phyloP scores from a whole-genome alignment of 2,329 filamentous ascomycete genomes.

The Alternaria longipes region DNA sequence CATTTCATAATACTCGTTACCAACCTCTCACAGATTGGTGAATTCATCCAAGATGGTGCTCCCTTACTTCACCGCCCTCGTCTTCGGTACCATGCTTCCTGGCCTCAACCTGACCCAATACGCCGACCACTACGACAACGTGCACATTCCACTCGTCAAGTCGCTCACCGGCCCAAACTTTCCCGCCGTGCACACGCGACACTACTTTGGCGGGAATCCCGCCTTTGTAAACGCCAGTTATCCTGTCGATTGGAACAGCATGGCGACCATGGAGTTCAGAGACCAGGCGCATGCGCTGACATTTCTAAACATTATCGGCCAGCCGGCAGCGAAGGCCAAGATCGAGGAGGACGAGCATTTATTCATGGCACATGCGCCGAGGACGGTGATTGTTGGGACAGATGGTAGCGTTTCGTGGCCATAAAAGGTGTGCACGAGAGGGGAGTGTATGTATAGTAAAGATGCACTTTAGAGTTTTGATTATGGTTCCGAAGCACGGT shows the following conservation, averaged over 20 bases:
- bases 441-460: not conserved
- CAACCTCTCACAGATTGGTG: not conserved
- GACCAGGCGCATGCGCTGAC: conserved; percentile 1
- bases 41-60: not conserved
- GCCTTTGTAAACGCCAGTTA: conserved; percentile 3
- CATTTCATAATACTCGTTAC: not conserved
- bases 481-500: not conserved
- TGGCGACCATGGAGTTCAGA: conserved; percentile 1
- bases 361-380: conserved; percentile 1
- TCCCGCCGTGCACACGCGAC: not conserved
- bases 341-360: conserved; percentile 1
- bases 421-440: not conserved
- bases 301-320: not conserved
- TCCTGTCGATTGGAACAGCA: not conserved
- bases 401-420: not conserved
- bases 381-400: conserved; percentile 1
- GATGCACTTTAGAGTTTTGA: not conserved
- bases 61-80: conserved; percentile 3
- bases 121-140: conserved; percentile 5
- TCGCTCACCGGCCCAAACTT: conserved; percentile 6
- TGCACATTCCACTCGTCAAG: conserved; percentile 3
- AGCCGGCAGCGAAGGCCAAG: not conserved
- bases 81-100: conserved; percentile 5
- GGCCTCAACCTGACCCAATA: conserved; percentile 1
- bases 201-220: conserved; percentile 1